Conservation (phyloP, 306 rosid genomes). For the Lathyrus oleraceus region DNA sequence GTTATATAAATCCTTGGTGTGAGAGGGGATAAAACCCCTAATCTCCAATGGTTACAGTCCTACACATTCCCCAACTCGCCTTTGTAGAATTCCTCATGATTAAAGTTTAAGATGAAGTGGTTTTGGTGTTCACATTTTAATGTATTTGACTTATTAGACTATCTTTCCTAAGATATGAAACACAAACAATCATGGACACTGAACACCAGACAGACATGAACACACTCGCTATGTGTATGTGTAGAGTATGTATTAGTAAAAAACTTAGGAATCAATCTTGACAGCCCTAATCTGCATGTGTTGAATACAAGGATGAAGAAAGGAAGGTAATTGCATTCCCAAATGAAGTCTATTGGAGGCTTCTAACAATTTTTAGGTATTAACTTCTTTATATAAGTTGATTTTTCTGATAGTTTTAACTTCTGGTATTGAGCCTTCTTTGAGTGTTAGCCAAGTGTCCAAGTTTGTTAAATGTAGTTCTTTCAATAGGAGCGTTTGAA, state of each 20-base stretch:
- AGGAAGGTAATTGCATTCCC: not conserved
- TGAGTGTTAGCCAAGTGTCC: not conserved
- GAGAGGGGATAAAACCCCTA: no score
- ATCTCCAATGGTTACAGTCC: no score
- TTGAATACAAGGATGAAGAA: not conserved
- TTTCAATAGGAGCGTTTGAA: not conserved
- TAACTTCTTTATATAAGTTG: not conserved
- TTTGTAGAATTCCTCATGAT: no score
- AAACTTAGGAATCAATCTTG: constrained; percentile 2
- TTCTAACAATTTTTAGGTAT: not conserved
- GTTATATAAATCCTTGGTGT: no score
- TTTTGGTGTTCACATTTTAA: no score
- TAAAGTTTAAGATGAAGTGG: no score
- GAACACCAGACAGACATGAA: not conserved
- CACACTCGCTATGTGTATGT: not conserved
- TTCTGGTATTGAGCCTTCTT: not conserved
- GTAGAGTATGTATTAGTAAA: not conserved
- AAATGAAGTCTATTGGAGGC: not conserved
- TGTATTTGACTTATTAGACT: no score
- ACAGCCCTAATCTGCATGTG: not conserved
- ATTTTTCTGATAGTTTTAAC: not conserved
- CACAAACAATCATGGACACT: not conserved
- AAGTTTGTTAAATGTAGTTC: not conserved
- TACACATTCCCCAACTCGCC: no score
- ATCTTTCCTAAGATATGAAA: no score